Base-by-base conservation (phyloP, 1,284 basidiomycete genomes). In the Neolentinus lepideus region DNA sequence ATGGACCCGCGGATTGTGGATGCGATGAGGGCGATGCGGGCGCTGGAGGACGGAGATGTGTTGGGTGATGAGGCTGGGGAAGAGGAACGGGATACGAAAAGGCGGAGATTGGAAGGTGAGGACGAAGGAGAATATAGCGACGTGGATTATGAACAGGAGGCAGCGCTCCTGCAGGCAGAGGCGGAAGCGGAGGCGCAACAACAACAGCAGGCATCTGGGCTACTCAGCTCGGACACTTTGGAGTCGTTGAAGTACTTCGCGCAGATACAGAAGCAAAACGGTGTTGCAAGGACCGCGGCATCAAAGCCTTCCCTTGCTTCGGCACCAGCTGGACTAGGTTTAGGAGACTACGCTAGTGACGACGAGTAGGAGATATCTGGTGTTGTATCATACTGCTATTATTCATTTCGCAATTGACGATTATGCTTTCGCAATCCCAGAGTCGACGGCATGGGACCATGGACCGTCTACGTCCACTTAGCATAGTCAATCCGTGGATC, bases 171-270 rank as follows among this genome's bases (percentile, higher is more conserved):
- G 27, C 47, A 24, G 27, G 16, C 16, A n/a, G 69, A 69, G 16
- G 61, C n/a, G 70, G 33, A 79, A 78, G 64, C 69, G 74, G 59
- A 70, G 70, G 63, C 69, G 63, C 57, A 59, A 75, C 19, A 59
- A 75, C 19, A 74, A 72, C 55, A 55, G 53, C 60, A 10, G 63
- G 64, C 16, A 62, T 64, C 21, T 29, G 86, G 90, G 0, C 69
- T 95, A 26, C 74, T 96, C 29, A 90, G 76, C 57, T 76, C 82
- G 3, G 92, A 94, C 63, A 88, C 92, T 2, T 67, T 95, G 26
- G 90, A 94, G 62, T 89, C 92, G 54, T 74, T 96, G 55, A 88
- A 85, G 66, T 94, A 92, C 65, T 93, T 94, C 64, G 83, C 89
- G 4, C 85, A 92, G 69, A 85, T 93, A 60, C 79, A 85, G 58